These are phyloP conservation scores for Salisapilia sapeloensis DNA, from an alignment of 352 stramenopile genomes.

Conservation along the genomic window DNA sequence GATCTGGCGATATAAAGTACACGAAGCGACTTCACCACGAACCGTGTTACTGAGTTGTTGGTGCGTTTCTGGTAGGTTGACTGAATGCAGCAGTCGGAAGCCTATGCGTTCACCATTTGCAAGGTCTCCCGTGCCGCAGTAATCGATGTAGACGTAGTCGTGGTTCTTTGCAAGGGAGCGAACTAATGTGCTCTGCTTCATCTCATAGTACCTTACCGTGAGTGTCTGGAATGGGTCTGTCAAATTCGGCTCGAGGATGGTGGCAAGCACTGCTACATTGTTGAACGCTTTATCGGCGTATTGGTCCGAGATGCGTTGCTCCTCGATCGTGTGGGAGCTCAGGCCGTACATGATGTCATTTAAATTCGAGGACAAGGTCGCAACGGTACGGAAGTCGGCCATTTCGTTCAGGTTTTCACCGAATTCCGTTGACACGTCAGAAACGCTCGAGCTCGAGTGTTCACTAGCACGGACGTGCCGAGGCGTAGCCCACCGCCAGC, in stretches of 20 bases:
- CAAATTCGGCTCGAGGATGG: slow-evolving; percentile 13
- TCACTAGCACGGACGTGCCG: no score
- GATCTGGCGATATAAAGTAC: no score
- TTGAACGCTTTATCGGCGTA: slow-evolving; percentile 18
- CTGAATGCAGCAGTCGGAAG: slow-evolving; percentile 33
- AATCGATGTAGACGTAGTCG: slow-evolving; percentile 42
- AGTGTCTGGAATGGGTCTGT: slow-evolving; percentile 34
- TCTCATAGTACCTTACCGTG: slow-evolving; percentile 33
- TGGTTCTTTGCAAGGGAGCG: slow-evolving; percentile 28
- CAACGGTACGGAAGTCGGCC: no score
- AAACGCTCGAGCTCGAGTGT: no score
- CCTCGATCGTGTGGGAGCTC: slow-evolving; percentile 8
- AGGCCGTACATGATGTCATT: slow-evolving; percentile 20
- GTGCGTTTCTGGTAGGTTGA: slow-evolving; percentile 1
- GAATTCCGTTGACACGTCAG: no score
- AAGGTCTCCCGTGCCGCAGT: slow-evolving; percentile 12
- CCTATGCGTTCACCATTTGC: slow-evolving; percentile 21
- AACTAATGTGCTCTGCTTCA: slow-evolving; percentile 10
- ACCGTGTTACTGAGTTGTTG: no score
- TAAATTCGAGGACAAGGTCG: no score
- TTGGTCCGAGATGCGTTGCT: slow-evolving; percentile 13
- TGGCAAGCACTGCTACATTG: slow-evolving; percentile 21
- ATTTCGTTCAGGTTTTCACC: no score
- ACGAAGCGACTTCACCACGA: no score
- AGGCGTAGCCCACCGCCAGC: no score